Percentiles rank a stretch among this genome's conserved stretches.
These are phyloP conservation scores for Hypholoma fasciculare DNA, from an alignment of 768 basidiomycete species.

Conservation along the genomic window DNA sequence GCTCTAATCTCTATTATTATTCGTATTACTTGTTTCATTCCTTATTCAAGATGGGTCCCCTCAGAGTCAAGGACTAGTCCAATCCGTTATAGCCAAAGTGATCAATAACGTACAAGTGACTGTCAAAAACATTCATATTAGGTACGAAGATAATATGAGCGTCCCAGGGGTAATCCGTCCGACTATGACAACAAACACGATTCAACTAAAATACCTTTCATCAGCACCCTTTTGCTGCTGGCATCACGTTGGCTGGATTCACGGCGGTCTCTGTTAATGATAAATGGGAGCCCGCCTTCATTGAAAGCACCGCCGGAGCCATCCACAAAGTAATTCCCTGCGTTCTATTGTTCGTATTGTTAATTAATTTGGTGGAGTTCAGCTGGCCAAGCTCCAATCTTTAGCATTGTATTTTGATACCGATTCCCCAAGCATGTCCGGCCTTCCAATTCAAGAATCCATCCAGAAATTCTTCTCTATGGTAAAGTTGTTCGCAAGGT, in stretches of 20 bases:
- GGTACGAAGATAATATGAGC: constrained; percentile 94
- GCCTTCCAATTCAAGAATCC: constrained; percentile 61
- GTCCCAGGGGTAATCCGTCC: constrained; percentile 76
- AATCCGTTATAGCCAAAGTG: constrained; percentile 83
- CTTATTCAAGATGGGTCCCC: constrained; percentile 38
- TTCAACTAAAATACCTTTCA: background rate
- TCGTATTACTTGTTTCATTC: background rate
- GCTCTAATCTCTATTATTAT: background rate
- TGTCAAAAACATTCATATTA: constrained; percentile 92
- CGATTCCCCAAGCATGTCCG: constrained; percentile 79
- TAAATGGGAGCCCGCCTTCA: constrained; percentile 88
- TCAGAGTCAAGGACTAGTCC: constrained; percentile 84
- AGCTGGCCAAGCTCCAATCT: constrained; percentile 86
- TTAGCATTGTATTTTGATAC: constrained; percentile 96
- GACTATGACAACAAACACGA: background rate
- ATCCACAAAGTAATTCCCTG: constrained; percentile 75
- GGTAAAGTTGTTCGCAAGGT: constrained; percentile 35
- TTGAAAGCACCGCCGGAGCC: constrained; percentile 82
- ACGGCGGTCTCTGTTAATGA: constrained; percentile 87
- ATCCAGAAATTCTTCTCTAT: constrained; percentile 73
- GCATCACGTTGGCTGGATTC: constrained; percentile 85
- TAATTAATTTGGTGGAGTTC: constrained; percentile 6
- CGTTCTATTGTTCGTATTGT: background rate
- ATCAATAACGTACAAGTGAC: constrained; percentile 97
- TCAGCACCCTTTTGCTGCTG: constrained; percentile 93